Evolutionary conservation across 1,139 yeast species (phyloP).

Genomic region (Keqinozyma sinolaborantium): DNA sequence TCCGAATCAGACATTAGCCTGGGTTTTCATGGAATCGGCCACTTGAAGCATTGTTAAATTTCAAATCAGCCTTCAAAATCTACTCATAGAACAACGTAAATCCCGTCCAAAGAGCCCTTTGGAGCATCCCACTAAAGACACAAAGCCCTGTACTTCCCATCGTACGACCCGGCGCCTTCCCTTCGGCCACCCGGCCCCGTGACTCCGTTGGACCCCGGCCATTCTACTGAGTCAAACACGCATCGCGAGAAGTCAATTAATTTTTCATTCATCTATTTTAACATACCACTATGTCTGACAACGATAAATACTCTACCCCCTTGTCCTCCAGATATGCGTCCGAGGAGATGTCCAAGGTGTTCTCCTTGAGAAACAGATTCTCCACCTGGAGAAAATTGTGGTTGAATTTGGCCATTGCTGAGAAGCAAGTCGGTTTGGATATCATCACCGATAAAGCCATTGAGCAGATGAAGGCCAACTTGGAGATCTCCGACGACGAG

Average conservation of each 20-base stretch:
- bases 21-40: too few species aligned
- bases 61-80: too few species aligned
- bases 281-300: constrained; percentile 24
- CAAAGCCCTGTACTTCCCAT: too few species aligned
- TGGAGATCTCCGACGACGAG: constrained; percentile 88
- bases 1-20: too few species aligned
- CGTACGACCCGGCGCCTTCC: too few species aligned
- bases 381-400: constrained; percentile 98
- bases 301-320: constrained; percentile 85
- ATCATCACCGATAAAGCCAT: constrained; percentile 90
- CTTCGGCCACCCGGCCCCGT: too few species aligned
- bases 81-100: too few species aligned
- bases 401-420: constrained; percentile 95
- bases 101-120: too few species aligned
- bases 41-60: too few species aligned
- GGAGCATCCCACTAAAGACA: too few species aligned
- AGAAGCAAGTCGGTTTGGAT: constrained; percentile 80
- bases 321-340: constrained; percentile 96
- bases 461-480: constrained; percentile 73
- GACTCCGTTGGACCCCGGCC: too few species aligned
- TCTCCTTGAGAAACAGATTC: constrained; percentile 90
- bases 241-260: constrained; percentile 2
- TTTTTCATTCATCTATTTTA: constrained; percentile 1
- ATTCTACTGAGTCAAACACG: constrained; percentile 8
- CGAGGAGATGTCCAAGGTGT: constrained; percentile 90